Percentiles rank a stretch among this genome's conserved stretches.
Conservation (phyloP, 768 basidiomycete genomes). For the Mrakia hoshinonis region DNA sequence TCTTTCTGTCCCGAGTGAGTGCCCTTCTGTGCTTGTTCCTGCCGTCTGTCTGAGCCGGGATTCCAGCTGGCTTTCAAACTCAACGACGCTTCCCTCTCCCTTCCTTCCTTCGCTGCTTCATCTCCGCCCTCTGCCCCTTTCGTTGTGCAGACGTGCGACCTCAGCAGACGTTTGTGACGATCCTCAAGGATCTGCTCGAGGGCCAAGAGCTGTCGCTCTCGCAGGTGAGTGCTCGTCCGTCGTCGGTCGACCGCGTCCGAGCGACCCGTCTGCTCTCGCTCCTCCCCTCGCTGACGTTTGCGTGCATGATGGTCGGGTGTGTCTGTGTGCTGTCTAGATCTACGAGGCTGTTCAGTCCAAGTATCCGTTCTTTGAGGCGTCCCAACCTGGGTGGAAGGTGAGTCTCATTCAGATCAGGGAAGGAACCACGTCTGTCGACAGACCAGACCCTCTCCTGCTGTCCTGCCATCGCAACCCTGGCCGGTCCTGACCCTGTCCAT, state of each 20-base stretch:
- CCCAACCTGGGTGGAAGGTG: slow-evolving; percentile 13
- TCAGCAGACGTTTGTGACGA: slow-evolving; percentile 7
- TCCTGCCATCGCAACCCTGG: background rate
- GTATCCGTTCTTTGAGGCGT: slow-evolving; percentile 1
- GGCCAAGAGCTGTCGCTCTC: background rate
- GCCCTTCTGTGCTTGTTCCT: too few relatives aligned
- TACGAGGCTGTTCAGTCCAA: slow-evolving; percentile 2
- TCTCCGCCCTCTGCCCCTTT: background rate
- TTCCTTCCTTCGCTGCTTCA: too few relatives aligned
- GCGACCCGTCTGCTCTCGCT: too few relatives aligned
- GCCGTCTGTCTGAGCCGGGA: too few relatives aligned
- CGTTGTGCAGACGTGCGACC: background rate
- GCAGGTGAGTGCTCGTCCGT: background rate
- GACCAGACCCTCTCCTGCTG: background rate
- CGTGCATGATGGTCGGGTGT: background rate
- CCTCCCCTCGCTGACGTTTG: background rate
- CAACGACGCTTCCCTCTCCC: too few relatives aligned
- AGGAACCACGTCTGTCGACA: background rate
- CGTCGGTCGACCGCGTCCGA: too few relatives aligned
- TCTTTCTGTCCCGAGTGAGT: too few relatives aligned
- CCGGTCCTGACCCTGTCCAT: background rate
- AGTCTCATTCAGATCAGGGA: background rate
- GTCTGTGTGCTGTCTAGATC: slow-evolving; percentile 7
- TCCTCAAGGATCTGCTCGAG: background rate
- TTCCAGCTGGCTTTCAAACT: too few relatives aligned